These are phyloP conservation scores for Penicillium sclerotiorum DNA, from an alignment of 2,329 filamentous ascomycete genomes.

Conservation along the genomic window DNA sequence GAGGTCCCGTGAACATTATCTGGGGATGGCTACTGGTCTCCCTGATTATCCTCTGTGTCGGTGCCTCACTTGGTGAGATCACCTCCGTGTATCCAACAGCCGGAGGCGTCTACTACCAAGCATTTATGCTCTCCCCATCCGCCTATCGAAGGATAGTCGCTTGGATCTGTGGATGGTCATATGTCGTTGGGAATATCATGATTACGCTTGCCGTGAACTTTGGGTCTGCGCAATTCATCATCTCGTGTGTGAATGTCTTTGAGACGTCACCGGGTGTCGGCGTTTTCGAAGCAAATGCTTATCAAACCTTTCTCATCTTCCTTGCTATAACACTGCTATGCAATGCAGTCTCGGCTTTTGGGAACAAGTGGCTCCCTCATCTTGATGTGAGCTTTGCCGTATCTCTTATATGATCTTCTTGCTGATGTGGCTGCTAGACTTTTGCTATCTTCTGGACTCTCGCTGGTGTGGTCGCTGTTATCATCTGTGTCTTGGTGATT, in stretches of 20 bases:
- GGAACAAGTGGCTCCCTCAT: constrained; percentile 57
- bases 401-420: constrained; percentile 44
- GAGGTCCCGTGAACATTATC: constrained; percentile 68
- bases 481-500: constrained; percentile 68
- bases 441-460: constrained; percentile 74
- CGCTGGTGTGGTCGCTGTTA: constrained; percentile 62
- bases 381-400: constrained; percentile 63
- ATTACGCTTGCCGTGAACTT: constrained; percentile 76
- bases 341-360: constrained; percentile 55
- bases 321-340: constrained; percentile 67
- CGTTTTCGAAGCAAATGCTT: constrained; percentile 57
- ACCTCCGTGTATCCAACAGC: constrained; percentile 68
- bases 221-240: constrained; percentile 61
- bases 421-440: constrained; percentile 59
- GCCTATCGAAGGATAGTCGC: constrained; percentile 66
- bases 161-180: constrained; percentile 72
- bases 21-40: constrained; percentile 70
- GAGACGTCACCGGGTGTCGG: constrained; percentile 49
- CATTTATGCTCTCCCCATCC: constrained; percentile 64
- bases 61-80: constrained; percentile 67
- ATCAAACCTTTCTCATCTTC: constrained; percentile 70
- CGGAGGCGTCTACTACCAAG: constrained; percentile 70
- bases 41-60: constrained; percentile 63
- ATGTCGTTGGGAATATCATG: constrained; percentile 77
- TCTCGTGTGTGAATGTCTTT: constrained; percentile 60